Evolutionary conservation across 257 asterid genomes (phyloP).

Genomic region (Orobanche coerulescens): DNA sequence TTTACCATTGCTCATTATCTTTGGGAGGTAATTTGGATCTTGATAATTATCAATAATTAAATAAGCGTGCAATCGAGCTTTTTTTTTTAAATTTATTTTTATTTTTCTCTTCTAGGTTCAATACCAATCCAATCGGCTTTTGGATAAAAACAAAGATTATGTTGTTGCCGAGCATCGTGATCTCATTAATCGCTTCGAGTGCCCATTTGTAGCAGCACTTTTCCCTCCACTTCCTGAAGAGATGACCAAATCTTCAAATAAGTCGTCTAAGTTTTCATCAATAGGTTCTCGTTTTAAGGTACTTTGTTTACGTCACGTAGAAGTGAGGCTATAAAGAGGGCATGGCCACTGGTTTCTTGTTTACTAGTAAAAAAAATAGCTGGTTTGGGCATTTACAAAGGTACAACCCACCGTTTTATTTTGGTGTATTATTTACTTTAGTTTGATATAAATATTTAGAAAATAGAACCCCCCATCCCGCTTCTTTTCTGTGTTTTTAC

Average conservation of each 20-base stretch:
- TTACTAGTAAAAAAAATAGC: no score
- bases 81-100: background rate
- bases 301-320: no score
- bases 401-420: no score
- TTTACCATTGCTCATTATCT: conserved; percentile 81
- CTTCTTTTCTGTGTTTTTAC: no score
- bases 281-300: conserved; percentile 93
- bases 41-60: conserved; percentile 4
- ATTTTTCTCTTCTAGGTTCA: conserved; percentile 49
- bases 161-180: conserved; percentile 92
- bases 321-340: no score
- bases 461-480: no score
- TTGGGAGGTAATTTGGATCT: conserved; percentile 64
- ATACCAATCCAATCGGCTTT: conserved; percentile 77
- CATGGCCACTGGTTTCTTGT: no score
- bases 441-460: no score
- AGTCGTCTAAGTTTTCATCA: conserved; percentile 84
- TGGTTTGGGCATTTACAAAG: no score
- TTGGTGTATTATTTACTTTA: no score
- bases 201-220: conserved; percentile 65
- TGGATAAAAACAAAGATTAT: conserved; percentile 91
- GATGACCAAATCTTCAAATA: conserved; percentile 59
- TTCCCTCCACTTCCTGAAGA: conserved; percentile 79
- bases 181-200: conserved; percentile 57
- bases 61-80: background rate